A percentile compares a stretch with the other conserved stretches of the same genome.
Conservation (phyloP, 148 eudicot genomes). For the Simmondsia chinensis region DNA sequence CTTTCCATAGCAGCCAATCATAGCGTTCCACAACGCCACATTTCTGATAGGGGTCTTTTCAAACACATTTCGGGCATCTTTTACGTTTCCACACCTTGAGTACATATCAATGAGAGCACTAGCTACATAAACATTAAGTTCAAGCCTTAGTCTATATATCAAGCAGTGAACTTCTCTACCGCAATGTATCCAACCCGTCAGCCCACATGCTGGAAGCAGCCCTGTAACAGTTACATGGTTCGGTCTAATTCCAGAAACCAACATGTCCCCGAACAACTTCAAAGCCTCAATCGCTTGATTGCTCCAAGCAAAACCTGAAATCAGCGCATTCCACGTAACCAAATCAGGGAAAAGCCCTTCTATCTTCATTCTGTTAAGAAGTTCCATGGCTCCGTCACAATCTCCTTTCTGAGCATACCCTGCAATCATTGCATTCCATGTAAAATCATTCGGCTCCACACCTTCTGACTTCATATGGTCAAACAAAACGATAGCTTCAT, state of each 20-base stretch:
- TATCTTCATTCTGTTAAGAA: slow-evolving; percentile 36
- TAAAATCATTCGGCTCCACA: slow-evolving; percentile 53
- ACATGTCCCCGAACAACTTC: slow-evolving; percentile 36
- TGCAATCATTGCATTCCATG: slow-evolving; percentile 47
- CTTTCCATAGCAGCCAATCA: slow-evolving; percentile 61
- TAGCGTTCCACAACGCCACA: slow-evolving; percentile 46
- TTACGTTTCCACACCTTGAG: slow-evolving; percentile 51
- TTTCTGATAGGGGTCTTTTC: slow-evolving; percentile 20
- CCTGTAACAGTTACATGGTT: slow-evolving; percentile 48
- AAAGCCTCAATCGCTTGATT: slow-evolving; percentile 31
- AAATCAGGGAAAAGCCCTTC: slow-evolving; percentile 32
- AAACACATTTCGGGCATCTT: slow-evolving; percentile 35
- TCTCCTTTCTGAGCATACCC: slow-evolving; percentile 56
- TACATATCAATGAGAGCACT: slow-evolving; percentile 62
- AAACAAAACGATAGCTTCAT: slow-evolving; percentile 33
- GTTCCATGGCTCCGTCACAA: slow-evolving; percentile 24
- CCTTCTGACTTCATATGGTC: slow-evolving; percentile 44
- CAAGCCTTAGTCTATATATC: slow-evolving; percentile 32
- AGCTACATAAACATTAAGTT: slow-evolving; percentile 36
- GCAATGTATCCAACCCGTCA: slow-evolving; percentile 21
- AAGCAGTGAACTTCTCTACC: slow-evolving; percentile 55
- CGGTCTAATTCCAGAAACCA: slow-evolving; percentile 37
- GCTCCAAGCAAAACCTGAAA: slow-evolving; percentile 51
- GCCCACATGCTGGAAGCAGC: slow-evolving; percentile 45
- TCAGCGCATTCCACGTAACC: slow-evolving; percentile 62